phyloP scores from a whole-genome alignment of 2,329 filamentous ascomycete species.

The Fonsecaea erecta region DNA sequence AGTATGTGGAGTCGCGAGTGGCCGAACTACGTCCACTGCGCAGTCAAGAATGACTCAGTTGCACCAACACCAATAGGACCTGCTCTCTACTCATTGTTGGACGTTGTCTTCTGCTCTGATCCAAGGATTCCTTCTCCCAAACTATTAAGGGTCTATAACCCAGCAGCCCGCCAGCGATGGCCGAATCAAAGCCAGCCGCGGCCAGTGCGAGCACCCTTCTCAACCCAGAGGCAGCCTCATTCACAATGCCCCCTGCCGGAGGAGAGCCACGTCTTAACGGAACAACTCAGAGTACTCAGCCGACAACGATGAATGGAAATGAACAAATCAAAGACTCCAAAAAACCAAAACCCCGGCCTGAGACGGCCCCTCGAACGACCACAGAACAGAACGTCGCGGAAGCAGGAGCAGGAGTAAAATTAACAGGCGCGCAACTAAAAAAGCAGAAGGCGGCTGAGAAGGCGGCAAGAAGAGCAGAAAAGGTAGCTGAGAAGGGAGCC shows the following conservation, averaged over 20 bases:
- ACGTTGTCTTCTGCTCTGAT: not conserved
- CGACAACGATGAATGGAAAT: conserved; percentile 14
- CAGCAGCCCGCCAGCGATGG: conserved; percentile 12
- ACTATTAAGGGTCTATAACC: not conserved
- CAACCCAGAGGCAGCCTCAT: conserved; percentile 33
- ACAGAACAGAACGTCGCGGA: conserved; percentile 36
- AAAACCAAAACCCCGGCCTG: conserved; percentile 25
- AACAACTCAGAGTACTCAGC: conserved; percentile 11
- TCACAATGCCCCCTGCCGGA: conserved; percentile 28
- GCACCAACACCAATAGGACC: not conserved
- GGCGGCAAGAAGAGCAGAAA: conserved; percentile 76
- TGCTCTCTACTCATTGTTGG: not conserved
- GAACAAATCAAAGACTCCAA: conserved; percentile 17
- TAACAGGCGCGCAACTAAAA: conserved; percentile 73
- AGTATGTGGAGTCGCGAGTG: not conserved
- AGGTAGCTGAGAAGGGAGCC: conserved; percentile 57
- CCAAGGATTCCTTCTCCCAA: not conserved
- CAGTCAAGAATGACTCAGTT: not conserved
- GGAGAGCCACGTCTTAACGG: conserved; percentile 16
- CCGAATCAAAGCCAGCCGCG: conserved; percentile 19
- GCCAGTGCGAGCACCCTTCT: conserved; percentile 16
- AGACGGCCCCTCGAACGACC: conserved; percentile 22
- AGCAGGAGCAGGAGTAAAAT: conserved; percentile 42
- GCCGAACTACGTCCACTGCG: not conserved
- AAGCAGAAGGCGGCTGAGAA: conserved; percentile 91